phyloP scores from a whole-genome alignment of 2,329 filamentous ascomycete genomes.

The Coniochaeta sp. region DNA sequence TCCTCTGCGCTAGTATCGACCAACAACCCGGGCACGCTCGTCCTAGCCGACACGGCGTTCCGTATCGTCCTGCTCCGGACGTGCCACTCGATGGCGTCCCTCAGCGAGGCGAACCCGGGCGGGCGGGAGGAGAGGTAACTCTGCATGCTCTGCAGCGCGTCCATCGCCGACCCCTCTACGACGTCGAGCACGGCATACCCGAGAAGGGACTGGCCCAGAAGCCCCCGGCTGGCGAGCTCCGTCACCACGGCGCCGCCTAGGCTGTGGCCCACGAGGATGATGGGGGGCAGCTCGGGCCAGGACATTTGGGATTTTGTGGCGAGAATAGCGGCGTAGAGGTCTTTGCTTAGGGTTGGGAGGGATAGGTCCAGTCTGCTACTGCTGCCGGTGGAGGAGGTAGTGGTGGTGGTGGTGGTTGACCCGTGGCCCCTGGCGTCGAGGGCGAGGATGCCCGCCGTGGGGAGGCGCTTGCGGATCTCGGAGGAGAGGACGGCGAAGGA shows the following conservation, averaged over 20 bases:
- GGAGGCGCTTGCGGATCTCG: conserved; percentile 70
- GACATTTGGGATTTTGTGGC: conserved; percentile 60
- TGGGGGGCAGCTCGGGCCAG: conserved; percentile 67
- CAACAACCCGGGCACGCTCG: conserved; percentile 78
- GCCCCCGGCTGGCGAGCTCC: conserved; percentile 63
- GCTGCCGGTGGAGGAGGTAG: conserved; percentile 12
- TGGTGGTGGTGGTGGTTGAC: conserved; percentile 46
- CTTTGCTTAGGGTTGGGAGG: conserved; percentile 63
- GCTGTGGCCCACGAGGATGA: conserved; percentile 84
- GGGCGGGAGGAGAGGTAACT: conserved; percentile 81
- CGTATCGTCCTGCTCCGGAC: conserved; percentile 80
- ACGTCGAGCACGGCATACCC: conserved; percentile 91
- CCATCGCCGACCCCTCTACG: conserved; percentile 92
- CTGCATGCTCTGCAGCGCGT: conserved; percentile 91
- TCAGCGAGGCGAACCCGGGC: conserved; percentile 65
- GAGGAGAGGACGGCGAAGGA: conserved; percentile 79
- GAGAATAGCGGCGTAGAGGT: conserved; percentile 64
- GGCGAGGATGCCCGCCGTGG: conserved; percentile 75
- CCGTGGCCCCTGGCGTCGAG: conserved; percentile 86
- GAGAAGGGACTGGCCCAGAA: conserved; percentile 61
- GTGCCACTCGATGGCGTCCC: conserved; percentile 89
- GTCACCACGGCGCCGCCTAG: conserved; percentile 89
- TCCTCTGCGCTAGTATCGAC: conserved; percentile 12
- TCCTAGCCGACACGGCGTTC: conserved; percentile 74
- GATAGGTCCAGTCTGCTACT: conserved; percentile 51